phyloP scores from a whole-genome alignment of 768 basidiomycete genomes.

The Rhodotorula sphaerocarpa region DNA sequence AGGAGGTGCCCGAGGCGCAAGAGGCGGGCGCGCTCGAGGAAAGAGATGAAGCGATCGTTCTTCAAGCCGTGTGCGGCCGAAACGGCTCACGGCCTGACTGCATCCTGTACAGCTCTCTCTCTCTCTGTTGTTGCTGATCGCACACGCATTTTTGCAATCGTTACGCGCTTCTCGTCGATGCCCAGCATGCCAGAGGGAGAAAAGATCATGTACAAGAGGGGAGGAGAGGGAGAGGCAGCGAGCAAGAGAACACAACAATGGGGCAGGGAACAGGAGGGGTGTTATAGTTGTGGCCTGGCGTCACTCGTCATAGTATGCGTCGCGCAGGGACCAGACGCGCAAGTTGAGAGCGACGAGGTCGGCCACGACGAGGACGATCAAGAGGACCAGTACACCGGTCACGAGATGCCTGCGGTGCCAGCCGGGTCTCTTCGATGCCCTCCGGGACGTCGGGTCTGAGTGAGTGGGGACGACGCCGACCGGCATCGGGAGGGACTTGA shows the following conservation, averaged over 20 bases:
- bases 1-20: neutral
- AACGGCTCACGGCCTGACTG: too few species aligned
- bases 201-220: neutral
- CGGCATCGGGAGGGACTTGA: too few species aligned
- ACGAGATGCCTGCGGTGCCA: neutral
- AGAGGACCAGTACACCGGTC: neutral
- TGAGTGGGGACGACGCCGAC: too few species aligned
- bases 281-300: too few species aligned
- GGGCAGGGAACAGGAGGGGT: too few species aligned
- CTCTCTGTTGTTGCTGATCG: neutral
- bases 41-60: neutral
- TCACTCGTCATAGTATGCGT: constrained; percentile 14
- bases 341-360: constrained; percentile 19
- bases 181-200: neutral
- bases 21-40: neutral
- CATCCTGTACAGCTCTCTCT: too few species aligned
- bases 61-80: neutral
- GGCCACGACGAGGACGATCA: neutral
- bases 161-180: neutral
- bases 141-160: too few species aligned
- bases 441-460: too few species aligned
- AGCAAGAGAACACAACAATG: too few species aligned
- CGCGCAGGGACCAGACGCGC: neutral
- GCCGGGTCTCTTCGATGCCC: neutral
- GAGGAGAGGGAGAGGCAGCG: too few species aligned